Evolutionary conservation across 176 grass and related monocot species (phyloP), one percentile per base, ranked within the genome.

Genomic region (Neostapfia colusana): DNA sequence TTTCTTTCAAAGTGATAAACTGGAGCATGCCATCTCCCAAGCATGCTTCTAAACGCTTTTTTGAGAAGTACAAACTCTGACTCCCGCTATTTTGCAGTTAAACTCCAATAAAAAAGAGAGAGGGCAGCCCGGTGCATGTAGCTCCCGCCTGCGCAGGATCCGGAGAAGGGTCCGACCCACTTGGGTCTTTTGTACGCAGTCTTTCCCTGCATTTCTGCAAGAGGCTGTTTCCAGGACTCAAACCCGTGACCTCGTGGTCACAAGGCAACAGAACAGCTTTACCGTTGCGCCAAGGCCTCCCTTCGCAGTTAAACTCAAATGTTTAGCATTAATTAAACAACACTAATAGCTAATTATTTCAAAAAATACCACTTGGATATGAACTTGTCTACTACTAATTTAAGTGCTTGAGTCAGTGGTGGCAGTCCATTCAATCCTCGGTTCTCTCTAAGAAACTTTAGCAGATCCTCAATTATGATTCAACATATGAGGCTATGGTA

Each of bases 1-100:
- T 82, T 60, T 41, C n/a, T n/a, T 69, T 36, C 16, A 16, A 73
- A 82, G 0, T 42, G 24, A 36, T 11, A 39, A 17, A 85, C 66
- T 55, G 43, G 43, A 12, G 45, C 25, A 21, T 39, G 15, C 14
- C 68, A 53, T 73, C 60, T 59, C 17, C 63, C 63, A 38, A 60
- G 60, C 43, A 11, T 10, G 2, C 6, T 36, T 75, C 6, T 25
- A 53, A 69, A 39, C 35, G 24, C 7, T 63, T 23, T 42, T 84
- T 41, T 28, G 23, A 20, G n/a, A 61, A 70, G 61, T 20, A 63
- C 6, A 6, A 35, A 42, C 26, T 76, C 10, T 63, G n/a, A 2
- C 51, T 38, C 8, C 41, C 25, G 14, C 31, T 40, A 34, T 62
- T 75, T 70, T 77, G 21, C 46, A 15, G 21, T 51, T 36, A 38